These are phyloP conservation scores for Leptographium flavum DNA, from an alignment of 2,329 filamentous ascomycete genomes.

Conservation along the genomic window DNA sequence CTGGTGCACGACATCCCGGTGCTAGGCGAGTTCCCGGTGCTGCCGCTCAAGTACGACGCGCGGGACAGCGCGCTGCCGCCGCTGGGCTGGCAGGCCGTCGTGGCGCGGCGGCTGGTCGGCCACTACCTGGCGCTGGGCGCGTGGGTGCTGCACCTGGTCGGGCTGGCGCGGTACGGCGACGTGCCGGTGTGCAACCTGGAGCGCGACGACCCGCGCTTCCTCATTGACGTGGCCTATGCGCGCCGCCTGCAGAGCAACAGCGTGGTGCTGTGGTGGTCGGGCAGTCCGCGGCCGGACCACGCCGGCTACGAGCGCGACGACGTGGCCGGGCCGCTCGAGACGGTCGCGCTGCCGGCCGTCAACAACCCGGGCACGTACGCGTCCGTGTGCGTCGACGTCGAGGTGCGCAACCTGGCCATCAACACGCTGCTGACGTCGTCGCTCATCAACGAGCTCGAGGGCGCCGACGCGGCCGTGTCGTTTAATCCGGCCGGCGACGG, in stretches of 20 bases:
- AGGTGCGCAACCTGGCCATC: conserved; percentile 87
- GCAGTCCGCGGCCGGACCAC: conserved; percentile 76
- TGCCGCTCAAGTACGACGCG: conserved; percentile 69
- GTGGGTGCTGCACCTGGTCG: conserved; percentile 80
- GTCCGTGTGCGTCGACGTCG: conserved; percentile 90
- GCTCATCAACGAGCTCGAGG: conserved; percentile 91
- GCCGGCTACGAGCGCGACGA: conserved; percentile 93
- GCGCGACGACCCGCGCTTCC: conserved; percentile 79
- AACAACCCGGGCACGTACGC: conserved; percentile 91
- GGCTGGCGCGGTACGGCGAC: conserved; percentile 82
- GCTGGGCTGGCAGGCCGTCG: conserved; percentile 83
- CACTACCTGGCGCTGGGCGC: conserved; percentile 88
- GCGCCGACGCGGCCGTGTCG: conserved; percentile 69
- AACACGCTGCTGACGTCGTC: conserved; percentile 96
- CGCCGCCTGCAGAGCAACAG: conserved; percentile 79
- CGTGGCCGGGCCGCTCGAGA: conserved; percentile 67
- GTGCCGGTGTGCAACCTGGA: conserved; percentile 93
- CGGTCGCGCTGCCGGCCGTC: conserved; percentile 78
- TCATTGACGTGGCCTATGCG: conserved; percentile 94
- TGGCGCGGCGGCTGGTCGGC: conserved; percentile 70
- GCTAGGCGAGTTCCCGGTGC: conserved; percentile 66
- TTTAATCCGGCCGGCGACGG: conserved; percentile 53
- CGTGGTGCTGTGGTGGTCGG: conserved; percentile 95
- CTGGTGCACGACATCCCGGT: conserved; percentile 75
- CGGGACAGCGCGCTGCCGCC: conserved; percentile 79